Conservation (phyloP, 805 yeast genomes). For the Tetrapisispora arboricola region DNA sequence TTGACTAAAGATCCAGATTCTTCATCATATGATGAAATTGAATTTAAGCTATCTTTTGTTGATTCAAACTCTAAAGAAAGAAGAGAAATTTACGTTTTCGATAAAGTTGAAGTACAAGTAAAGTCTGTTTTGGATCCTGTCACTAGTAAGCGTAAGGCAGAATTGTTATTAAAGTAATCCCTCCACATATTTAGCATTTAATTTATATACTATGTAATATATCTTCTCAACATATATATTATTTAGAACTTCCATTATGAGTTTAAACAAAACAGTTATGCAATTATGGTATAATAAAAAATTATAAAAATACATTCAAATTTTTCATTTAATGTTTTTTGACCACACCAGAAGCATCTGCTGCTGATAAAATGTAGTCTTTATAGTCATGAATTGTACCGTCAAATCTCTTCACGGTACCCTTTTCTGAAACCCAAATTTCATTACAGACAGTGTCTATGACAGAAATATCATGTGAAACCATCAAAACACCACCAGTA, state of each 20-base stretch:
- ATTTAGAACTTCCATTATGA: too few species aligned
- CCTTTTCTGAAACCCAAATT: conserved; percentile 91
- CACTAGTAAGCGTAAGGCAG: conserved; percentile 89
- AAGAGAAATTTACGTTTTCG: conserved; percentile 63
- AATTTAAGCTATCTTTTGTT: conserved; percentile 52
- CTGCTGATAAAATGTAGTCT: conserved; percentile 69
- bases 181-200: background rate
- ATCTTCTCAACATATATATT: too few species aligned
- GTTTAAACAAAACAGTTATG: background rate
- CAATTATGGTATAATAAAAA: background rate
- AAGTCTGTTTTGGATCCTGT: conserved; percentile 73
- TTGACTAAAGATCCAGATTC: conserved; percentile 53
- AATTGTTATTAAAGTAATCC: conserved; percentile 45
- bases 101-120: conserved; percentile 74
- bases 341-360: conserved; percentile 85
- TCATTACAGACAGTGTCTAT: conserved; percentile 84
- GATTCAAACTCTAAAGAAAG: conserved; percentile 34
- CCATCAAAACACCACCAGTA: conserved; percentile 96
- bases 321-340: conserved; percentile 47
- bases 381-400: conserved; percentile 87
- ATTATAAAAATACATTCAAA: background rate
- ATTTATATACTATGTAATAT: background rate
- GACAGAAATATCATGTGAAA: conserved; percentile 91
- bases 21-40: conserved; percentile 67
- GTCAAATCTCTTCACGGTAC: conserved; percentile 61